phyloP scores from a whole-genome alignment of 257 asterid genomes.

The Solanum ossicruentum region DNA sequence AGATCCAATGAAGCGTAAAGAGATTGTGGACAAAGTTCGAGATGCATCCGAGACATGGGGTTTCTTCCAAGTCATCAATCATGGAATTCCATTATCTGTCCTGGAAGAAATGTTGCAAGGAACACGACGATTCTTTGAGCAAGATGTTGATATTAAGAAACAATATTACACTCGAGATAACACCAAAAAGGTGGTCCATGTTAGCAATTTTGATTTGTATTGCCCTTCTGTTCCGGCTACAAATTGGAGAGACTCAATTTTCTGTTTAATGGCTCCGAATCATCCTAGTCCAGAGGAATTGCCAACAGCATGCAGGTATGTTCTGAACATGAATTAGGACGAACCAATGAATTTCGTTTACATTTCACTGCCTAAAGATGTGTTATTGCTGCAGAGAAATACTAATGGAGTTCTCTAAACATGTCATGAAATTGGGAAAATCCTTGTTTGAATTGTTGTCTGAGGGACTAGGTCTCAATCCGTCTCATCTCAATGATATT shows the following conservation, averaged over 20 bases:
- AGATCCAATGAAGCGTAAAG: neutral
- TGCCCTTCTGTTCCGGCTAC: constrained; percentile 19
- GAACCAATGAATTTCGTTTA: neutral
- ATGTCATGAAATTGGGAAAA: constrained; percentile 11
- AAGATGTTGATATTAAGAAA: constrained; percentile 39
- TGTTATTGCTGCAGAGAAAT: constrained; percentile 14
- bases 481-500: constrained; percentile 11
- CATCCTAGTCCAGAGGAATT: constrained; percentile 40
- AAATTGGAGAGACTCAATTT: constrained; percentile 37
- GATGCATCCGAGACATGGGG: constrained; percentile 42
- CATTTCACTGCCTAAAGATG: neutral
- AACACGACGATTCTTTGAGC: constrained; percentile 40
- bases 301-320: constrained; percentile 43
- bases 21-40: constrained; percentile 15
- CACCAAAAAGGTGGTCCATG: constrained; percentile 17
- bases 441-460: constrained; percentile 18
- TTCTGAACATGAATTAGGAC: neutral
- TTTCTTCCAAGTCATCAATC: constrained; percentile 45
- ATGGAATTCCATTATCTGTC: constrained; percentile 11
- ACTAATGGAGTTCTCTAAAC: constrained; percentile 15
- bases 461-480: constrained; percentile 16
- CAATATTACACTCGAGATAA: constrained; percentile 32
- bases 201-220: constrained; percentile 37
- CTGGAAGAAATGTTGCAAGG: constrained; percentile 31
- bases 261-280: constrained; percentile 14